These are phyloP conservation scores for Schizothecium vesticola DNA, from an alignment of 495 filamentous ascomycete species.

Conservation along the genomic window DNA sequence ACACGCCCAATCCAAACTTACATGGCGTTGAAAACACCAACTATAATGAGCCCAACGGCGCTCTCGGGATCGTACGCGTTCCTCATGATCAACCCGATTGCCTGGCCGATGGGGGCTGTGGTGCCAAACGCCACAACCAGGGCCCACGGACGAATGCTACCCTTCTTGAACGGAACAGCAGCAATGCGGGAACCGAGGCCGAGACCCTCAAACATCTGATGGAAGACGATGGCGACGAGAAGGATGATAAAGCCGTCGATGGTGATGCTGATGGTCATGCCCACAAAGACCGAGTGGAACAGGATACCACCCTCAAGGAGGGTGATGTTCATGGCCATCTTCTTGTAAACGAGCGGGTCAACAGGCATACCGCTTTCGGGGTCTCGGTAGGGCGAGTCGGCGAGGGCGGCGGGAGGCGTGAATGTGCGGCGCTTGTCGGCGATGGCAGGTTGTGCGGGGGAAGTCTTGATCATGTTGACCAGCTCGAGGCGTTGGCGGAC, in stretches of 20 bases:
- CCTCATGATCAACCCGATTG: conserved; percentile 51
- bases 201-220: conserved; percentile 67
- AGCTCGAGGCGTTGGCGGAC: conserved; percentile 48
- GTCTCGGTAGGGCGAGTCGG: conserved; percentile 33
- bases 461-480: conserved; percentile 38
- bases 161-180: conserved; percentile 44
- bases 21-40: conserved; percentile 67
- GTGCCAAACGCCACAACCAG: conserved; percentile 57
- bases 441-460: background rate
- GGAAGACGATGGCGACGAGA: conserved; percentile 63
- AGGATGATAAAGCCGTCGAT: conserved; percentile 61
- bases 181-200: conserved; percentile 61
- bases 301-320: conserved; percentile 52
- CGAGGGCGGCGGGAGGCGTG: conserved; percentile 4
- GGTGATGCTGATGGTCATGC: conserved; percentile 63
- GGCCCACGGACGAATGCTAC: conserved; percentile 54
- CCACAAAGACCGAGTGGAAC: conserved; percentile 61
- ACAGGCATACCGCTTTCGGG: conserved; percentile 38
- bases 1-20: conserved; percentile 20
- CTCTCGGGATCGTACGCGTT: conserved; percentile 60
- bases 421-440: conserved; percentile 23
- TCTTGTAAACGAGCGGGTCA: conserved; percentile 41
- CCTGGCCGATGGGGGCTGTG: conserved; percentile 56
- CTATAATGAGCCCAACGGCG: conserved; percentile 59
- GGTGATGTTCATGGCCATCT: conserved; percentile 49